Conservation (phyloP, 352 stramenopile genomes). For the Hyaloperonospora brassicae region DNA sequence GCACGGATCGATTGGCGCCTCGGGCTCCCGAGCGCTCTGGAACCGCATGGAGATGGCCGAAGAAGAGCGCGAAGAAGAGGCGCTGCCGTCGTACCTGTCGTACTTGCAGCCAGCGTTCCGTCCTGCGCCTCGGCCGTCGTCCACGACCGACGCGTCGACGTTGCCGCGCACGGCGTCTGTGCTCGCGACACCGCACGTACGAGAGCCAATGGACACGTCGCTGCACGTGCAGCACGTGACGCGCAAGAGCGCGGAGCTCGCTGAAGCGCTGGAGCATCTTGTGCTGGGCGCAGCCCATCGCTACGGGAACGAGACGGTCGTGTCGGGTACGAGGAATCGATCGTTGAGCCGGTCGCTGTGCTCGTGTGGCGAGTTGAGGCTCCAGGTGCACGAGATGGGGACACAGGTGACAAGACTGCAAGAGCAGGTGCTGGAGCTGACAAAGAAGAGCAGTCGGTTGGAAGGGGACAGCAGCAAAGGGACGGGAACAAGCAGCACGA, state of each 20-base stretch:
- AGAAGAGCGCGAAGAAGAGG: slow-evolving; percentile 66
- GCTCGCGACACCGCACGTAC: slow-evolving; percentile 7
- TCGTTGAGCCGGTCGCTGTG: slow-evolving; percentile 16
- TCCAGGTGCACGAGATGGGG: slow-evolving; percentile 47
- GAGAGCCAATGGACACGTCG: not conserved
- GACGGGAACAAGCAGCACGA: slow-evolving; percentile 6
- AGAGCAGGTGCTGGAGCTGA: slow-evolving; percentile 33
- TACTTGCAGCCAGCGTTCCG: slow-evolving; percentile 52
- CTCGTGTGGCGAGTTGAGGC: slow-evolving; percentile 35
- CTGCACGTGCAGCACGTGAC: slow-evolving; percentile 25
- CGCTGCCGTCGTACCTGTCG: slow-evolving; percentile 60
- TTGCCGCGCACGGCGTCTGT: slow-evolving; percentile 3
- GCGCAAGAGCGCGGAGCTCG: slow-evolving; percentile 50
- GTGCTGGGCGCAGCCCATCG: slow-evolving; percentile 31
- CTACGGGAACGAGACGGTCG: slow-evolving; percentile 8
- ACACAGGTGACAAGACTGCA: slow-evolving; percentile 41
- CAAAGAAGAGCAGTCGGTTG: slow-evolving; percentile 14
- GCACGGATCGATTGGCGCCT: slow-evolving; percentile 38
- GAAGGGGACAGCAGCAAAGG: slow-evolving; percentile 11
- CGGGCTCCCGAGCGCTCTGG: slow-evolving; percentile 41
- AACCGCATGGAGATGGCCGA: slow-evolving; percentile 54
- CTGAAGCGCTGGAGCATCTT: slow-evolving; percentile 49
- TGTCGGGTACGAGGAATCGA: slow-evolving; percentile 8
- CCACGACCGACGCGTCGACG: slow-evolving; percentile 7
- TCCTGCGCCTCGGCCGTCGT: slow-evolving; percentile 13